These are phyloP conservation scores for Rutstroemia sp. DNA, from an alignment of 2,329 filamentous ascomycete species.

Conservation along the genomic window DNA sequence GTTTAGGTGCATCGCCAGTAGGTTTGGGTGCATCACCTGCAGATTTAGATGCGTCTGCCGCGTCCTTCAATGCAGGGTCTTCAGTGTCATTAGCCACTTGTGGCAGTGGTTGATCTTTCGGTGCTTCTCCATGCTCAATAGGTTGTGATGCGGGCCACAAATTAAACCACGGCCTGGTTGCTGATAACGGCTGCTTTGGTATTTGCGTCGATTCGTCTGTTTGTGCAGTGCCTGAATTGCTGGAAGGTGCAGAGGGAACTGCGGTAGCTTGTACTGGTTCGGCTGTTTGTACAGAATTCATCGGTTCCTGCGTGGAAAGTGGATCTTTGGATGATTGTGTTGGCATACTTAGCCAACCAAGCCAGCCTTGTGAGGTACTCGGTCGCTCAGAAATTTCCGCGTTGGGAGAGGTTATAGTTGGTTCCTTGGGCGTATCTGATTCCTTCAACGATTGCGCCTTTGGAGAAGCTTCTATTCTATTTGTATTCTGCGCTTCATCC, in stretches of 20 bases:
- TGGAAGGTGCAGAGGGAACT: background rate
- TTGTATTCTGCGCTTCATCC: background rate
- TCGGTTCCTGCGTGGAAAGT: background rate
- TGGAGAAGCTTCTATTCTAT: background rate
- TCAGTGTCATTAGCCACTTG: conserved; percentile 11
- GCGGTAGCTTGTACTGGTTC: background rate
- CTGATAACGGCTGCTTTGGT: background rate
- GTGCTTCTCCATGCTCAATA: conserved; percentile 17
- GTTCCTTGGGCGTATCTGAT: background rate
- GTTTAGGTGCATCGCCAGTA: background rate
- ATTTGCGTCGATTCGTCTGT: conserved; percentile 4
- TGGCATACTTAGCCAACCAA: conserved; percentile 43
- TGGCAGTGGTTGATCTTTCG: conserved; percentile 12
- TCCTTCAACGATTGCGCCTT: conserved; percentile 2
- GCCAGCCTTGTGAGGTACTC: conserved; percentile 41
- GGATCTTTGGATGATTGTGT: conserved; percentile 9
- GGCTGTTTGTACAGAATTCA: background rate
- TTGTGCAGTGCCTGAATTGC: conserved; percentile 4
- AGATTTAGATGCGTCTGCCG: conserved; percentile 18
- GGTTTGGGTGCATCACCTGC: background rate
- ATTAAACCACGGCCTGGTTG: conserved; percentile 27
- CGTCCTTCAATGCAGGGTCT: conserved; percentile 4
- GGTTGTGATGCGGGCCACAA: conserved; percentile 23
- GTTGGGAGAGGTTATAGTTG: background rate
- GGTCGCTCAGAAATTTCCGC: conserved; percentile 13